Base-by-base conservation (phyloP, 257 asterid genomes). In the Penstemon davidsonii region DNA sequence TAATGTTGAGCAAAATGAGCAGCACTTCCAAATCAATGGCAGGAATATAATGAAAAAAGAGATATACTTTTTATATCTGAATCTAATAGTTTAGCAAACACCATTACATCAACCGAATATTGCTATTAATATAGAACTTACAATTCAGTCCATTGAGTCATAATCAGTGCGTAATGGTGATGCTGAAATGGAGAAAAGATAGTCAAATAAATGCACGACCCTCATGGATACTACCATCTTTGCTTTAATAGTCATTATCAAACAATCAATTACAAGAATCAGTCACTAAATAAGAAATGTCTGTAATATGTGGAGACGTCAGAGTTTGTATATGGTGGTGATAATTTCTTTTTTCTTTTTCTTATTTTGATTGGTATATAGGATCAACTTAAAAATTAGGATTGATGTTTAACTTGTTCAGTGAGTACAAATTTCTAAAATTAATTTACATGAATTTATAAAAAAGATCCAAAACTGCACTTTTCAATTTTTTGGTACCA, bases 211-310 rank as follows among this genome's bases (percentile, higher is more conserved):
- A 7, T 56, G 37, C 54, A 50, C 67, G 38, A 11, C 47, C 25
- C 44, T 50, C 43, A 5, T 19, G 44, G 53, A 33, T 49, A 33
- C 37, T 15, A 15, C 18, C 41, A 62, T 43, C 2, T 11, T 12
- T 70, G 68, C 65, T 15, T 42, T 11, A 71, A 25, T 41, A 12
- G 39, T 68, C 69, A 56, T 62, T 33, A 58, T 46, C 19, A 45
- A 45, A 45, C 10, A 38, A 52, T 51, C 46, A 71, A 53, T 56
- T 2, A 5, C 13, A 42, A 62, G 55, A 6, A 44, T 51, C 56
- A 60, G 60, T 6, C 62, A 3, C 11, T 39, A 19, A 5, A 44
- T 67, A 8, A 41, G 45, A 44, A 18, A 57, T 8, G 33, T 46
- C 73, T 42, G 10, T 13, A 33, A 54, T 13, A 25, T 8, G 67